These are phyloP conservation scores for Rhododendron griersonianum DNA, from an alignment of 148 eudicot species.

Conservation along the genomic window DNA sequence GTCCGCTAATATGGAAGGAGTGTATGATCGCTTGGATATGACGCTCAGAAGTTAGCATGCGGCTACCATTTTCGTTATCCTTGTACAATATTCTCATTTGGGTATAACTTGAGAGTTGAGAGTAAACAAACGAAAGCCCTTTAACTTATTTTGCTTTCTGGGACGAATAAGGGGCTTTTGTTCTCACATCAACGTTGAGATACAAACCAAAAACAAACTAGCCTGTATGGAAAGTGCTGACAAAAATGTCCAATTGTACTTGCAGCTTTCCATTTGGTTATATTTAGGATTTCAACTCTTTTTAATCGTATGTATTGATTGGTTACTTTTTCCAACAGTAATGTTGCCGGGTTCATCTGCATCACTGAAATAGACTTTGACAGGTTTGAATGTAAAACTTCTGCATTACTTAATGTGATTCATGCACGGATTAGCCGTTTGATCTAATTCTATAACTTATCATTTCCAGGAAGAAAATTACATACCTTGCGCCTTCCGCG, in stretches of 20 bases:
- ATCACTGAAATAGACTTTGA: constrained; percentile 73
- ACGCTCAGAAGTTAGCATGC: not conserved
- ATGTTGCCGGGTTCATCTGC: constrained; percentile 90
- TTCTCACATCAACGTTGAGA: not conserved
- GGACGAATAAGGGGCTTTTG: not conserved
- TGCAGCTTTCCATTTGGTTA: not conserved
- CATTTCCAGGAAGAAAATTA: constrained; percentile 59
- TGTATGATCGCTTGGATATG: not conserved
- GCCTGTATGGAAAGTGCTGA: not conserved
- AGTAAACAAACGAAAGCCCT: not conserved
- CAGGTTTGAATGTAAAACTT: constrained; percentile 40
- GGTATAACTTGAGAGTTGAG: not conserved
- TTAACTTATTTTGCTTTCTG: not conserved
- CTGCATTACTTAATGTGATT: constrained; percentile 1
- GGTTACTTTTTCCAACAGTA: constrained; percentile 35
- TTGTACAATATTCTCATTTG: not conserved
- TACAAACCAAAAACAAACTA: not conserved
- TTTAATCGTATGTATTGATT: not conserved
- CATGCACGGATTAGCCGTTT: not conserved
- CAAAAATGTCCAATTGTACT: not conserved
- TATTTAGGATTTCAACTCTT: not conserved
- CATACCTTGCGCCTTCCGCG: constrained; percentile 86
- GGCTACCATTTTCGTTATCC: not conserved
- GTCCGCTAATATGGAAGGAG: not conserved
- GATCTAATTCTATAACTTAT: not conserved